Percentiles rank a stretch among this genome's conserved stretches.
phyloP scores from a whole-genome alignment of 202 grass and related monocot species.

The Brachypodium distachyon region DNA sequence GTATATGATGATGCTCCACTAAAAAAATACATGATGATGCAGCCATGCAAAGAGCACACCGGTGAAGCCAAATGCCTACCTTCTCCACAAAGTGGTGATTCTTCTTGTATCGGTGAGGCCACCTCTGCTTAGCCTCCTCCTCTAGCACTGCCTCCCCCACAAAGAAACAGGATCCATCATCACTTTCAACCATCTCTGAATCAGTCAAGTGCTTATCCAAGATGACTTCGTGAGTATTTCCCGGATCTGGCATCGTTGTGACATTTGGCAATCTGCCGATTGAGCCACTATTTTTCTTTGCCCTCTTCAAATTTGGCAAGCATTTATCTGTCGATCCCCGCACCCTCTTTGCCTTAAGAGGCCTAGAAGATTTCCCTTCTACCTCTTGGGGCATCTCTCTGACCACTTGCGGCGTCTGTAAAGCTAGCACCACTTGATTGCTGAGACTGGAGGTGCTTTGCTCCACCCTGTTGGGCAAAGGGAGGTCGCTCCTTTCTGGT shows the following conservation, averaged over 20 bases:
- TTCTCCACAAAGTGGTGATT: conserved; percentile 24
- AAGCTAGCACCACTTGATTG: conserved; percentile 11
- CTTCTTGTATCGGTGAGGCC: conserved; percentile 61
- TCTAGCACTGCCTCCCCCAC: conserved; percentile 41
- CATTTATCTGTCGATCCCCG: conserved; percentile 10
- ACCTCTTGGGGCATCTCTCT: neutral
- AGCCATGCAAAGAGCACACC: neutral
- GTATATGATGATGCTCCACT: neutral
- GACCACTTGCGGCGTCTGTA: neutral
- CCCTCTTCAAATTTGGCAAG: conserved; percentile 7
- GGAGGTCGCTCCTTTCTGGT: neutral
- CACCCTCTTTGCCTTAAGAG: conserved; percentile 19
- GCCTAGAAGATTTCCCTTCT: conserved; percentile 5
- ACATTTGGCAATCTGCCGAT: neutral
- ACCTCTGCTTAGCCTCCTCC: conserved; percentile 61
- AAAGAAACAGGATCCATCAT: conserved; percentile 45
- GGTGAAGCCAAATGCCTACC: conserved; percentile 17
- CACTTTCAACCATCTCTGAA: conserved; percentile 14
- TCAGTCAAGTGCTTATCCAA: conserved; percentile 16
- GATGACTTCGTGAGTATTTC: neutral
- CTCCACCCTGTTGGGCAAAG: neutral
- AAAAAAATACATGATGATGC: neutral
- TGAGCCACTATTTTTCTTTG: conserved; percentile 3
- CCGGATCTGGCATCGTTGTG: neutral
- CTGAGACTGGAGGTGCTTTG: neutral